Evolutionary conservation across 1,139 yeast species (phyloP).

Genomic region (Suhomyces ambrosiae): DNA sequence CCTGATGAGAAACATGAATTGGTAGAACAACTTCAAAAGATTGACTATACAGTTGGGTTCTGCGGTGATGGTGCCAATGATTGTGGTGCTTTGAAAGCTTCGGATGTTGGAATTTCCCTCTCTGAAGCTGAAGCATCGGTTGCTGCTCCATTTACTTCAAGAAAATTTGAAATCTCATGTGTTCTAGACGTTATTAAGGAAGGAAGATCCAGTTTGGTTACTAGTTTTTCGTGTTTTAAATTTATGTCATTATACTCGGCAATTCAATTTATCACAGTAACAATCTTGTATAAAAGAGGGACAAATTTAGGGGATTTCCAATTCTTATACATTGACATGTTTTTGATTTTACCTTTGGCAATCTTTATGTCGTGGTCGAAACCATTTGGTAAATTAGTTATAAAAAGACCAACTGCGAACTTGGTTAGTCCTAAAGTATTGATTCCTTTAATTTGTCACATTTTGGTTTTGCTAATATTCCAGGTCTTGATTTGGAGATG

Average conservation of each 20-base stretch:
- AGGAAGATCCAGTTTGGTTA: constrained; percentile 92
- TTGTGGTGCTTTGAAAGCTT: constrained; percentile 97
- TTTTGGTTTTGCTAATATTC: constrained; percentile 58
- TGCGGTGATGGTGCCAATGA: constrained; percentile 99
- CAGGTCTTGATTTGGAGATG: constrained; percentile 69
- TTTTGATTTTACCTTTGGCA: constrained; percentile 89
- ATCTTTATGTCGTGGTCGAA: constrained; percentile 97
- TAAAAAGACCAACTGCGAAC: constrained; percentile 90
- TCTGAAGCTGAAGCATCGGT: constrained; percentile 98
- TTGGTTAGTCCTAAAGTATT: constrained; percentile 85
- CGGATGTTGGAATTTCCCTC: constrained; percentile 92
- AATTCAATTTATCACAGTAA: constrained; percentile 86
- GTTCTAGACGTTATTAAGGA: constrained; percentile 88
- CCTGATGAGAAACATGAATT: constrained; percentile 98
- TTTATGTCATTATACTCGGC: constrained; percentile 97
- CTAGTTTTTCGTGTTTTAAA: constrained; percentile 95
- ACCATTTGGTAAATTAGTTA: constrained; percentile 62
- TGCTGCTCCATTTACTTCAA: constrained; percentile 96
- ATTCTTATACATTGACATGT: constrained; percentile 87
- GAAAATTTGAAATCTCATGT: constrained; percentile 87
- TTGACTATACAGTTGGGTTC: constrained; percentile 93
- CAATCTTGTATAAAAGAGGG: constrained; percentile 83
- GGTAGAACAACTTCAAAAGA: constrained; percentile 78
- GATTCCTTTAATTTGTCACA: constrained; percentile 77
- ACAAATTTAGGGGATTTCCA: constrained; percentile 97